Conservation (phyloP, 805 yeast genomes). For the Dipodascopsis tothii region DNA sequence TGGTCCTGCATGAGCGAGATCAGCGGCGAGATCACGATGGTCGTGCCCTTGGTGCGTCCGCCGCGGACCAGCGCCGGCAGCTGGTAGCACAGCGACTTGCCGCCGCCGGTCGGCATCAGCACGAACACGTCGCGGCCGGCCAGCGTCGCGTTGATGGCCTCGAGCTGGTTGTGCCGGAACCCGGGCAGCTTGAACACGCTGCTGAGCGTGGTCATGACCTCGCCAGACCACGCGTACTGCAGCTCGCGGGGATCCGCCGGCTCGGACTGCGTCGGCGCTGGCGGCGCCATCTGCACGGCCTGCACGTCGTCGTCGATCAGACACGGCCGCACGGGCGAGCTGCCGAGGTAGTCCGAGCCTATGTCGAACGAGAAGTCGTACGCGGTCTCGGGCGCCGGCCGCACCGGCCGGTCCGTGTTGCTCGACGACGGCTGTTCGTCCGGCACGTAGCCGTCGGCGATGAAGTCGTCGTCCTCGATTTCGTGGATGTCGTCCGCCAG, state of each 20-base stretch:
- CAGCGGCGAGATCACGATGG: conserved; percentile 87
- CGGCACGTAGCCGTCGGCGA: conserved; percentile 1
- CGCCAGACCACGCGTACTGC: conserved; percentile 54
- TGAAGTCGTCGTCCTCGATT: neutral
- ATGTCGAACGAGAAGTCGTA: conserved; percentile 3
- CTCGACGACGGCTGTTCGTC: too few relatives aligned
- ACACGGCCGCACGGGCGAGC: conserved; percentile 6
- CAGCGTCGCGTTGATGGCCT: conserved; percentile 71
- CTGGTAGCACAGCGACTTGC: conserved; percentile 92
- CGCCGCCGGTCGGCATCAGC: conserved; percentile 98
- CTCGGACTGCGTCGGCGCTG: neutral
- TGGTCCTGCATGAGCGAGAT: conserved; percentile 97
- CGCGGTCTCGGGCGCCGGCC: neutral
- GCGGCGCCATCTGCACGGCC: neutral
- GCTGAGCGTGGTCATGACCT: conserved; percentile 51
- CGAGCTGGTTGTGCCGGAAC: conserved; percentile 78
- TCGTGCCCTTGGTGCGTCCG: conserved; percentile 73
- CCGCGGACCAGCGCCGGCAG: conserved; percentile 77
- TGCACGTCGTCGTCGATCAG: neutral
- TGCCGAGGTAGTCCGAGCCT: conserved; percentile 9
- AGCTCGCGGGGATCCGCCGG: conserved; percentile 4
- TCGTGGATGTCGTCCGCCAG: neutral
- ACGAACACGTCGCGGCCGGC: conserved; percentile 87
- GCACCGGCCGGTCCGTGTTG: neutral
- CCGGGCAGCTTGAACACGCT: conserved; percentile 53